These are phyloP conservation scores for Vitis rotundifolia DNA, from an alignment of 164 flowering plant genomes.

Conservation along the genomic window DNA sequence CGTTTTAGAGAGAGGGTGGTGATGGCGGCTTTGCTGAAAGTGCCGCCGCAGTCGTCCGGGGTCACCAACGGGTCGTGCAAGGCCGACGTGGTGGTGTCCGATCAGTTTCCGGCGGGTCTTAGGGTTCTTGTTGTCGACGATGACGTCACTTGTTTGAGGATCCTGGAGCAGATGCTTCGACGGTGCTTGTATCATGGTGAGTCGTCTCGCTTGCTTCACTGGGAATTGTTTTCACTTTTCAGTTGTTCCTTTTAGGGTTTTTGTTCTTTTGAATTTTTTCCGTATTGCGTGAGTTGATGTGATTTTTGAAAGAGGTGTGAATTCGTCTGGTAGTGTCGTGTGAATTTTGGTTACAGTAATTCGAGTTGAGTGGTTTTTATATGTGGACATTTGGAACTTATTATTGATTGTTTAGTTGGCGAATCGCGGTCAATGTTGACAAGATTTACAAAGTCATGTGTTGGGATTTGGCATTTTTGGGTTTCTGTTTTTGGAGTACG, in stretches of 20 bases:
- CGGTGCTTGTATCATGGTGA: conserved; percentile 67
- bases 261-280: neutral
- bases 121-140: conserved; percentile 88
- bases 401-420: no score
- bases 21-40: conserved; percentile 41
- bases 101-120: conserved; percentile 74
- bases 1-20: neutral
- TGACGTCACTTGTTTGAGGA: conserved; percentile 56
- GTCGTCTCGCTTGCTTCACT: neutral
- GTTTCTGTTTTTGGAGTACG: no score
- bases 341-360: neutral
- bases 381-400: no score
- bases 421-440: no score
- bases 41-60: conserved; percentile 26
- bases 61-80: conserved; percentile 28
- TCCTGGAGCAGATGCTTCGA: conserved; percentile 76
- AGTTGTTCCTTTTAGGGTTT: neutral
- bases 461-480: no score
- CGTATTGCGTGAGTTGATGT: no score
- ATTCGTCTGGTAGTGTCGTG: neutral
- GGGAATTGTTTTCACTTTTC: neutral
- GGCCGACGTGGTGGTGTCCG: conserved; percentile 29
- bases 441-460: no score
- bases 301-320: no score
- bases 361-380: neutral